A percentile compares a stretch with the other conserved stretches of the same genome.
These are phyloP conservation scores for Escovopsis weberi DNA, from an alignment of 2,329 filamentous ascomycete genomes.

Conservation along the genomic window DNA sequence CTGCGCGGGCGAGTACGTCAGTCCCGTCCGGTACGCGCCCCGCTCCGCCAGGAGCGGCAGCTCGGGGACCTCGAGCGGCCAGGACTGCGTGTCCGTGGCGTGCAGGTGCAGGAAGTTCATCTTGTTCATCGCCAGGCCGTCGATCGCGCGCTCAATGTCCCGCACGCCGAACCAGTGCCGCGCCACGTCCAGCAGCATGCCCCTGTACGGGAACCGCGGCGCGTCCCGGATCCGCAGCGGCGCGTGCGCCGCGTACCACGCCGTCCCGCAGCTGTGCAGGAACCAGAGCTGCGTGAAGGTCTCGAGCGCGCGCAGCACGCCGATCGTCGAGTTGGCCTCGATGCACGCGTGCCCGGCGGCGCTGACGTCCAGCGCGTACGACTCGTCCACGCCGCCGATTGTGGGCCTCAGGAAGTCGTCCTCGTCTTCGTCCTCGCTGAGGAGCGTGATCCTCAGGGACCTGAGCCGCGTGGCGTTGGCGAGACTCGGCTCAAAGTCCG, in stretches of 20 bases:
- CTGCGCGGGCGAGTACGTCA: constrained; percentile 53
- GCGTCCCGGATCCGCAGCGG: constrained; percentile 59
- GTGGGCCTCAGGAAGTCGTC: constrained; percentile 43
- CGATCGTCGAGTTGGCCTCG: constrained; percentile 49
- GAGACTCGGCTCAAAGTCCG: constrained; percentile 47
- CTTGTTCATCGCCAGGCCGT: constrained; percentile 65
- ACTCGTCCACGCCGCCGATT: constrained; percentile 56
- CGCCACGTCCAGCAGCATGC: constrained; percentile 65
- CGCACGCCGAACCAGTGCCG: constrained; percentile 54
- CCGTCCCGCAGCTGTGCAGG: constrained; percentile 42
- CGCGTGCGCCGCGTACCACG: constrained; percentile 53
- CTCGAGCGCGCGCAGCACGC: constrained; percentile 58
- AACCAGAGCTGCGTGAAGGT: constrained; percentile 73
- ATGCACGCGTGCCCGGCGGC: constrained; percentile 46
- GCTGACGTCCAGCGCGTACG: constrained; percentile 52
- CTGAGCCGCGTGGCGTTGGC: constrained; percentile 31
- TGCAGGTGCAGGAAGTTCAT: constrained; percentile 73
- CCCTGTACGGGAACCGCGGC: constrained; percentile 63
- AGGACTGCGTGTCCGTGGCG: constrained; percentile 70
- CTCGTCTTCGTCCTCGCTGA: constrained; percentile 30
- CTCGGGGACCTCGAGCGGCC: constrained; percentile 67
- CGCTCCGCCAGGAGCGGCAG: constrained; percentile 54
- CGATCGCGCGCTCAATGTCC: constrained; percentile 61
- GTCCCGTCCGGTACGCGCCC: constrained; percentile 54
- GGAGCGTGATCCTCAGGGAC: constrained; percentile 48